These are phyloP conservation scores for Pythium periplocum DNA, from an alignment of 352 stramenopile genomes.

Conservation along the genomic window DNA sequence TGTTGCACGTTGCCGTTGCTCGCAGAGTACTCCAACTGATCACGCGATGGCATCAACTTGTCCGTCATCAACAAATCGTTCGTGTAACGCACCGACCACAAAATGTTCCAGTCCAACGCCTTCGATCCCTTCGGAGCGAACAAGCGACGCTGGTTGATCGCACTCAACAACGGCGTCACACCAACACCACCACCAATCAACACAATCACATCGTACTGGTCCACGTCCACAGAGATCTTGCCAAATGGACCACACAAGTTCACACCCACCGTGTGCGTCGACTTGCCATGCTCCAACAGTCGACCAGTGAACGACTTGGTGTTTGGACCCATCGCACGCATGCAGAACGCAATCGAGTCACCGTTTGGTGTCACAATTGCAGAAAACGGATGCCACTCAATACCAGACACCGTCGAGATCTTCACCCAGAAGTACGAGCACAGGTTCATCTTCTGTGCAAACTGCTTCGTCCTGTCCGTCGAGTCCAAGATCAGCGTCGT, in stretches of 20 bases:
- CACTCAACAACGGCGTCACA: constrained; percentile 71
- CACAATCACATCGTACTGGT: constrained; percentile 61
- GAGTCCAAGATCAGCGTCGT: constrained; percentile 53
- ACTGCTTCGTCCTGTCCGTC: constrained; percentile 48
- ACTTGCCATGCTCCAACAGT: constrained; percentile 37
- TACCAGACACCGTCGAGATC: constrained; percentile 51
- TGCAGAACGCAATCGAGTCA: constrained; percentile 76
- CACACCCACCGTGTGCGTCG: constrained; percentile 35
- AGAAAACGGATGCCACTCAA: constrained; percentile 81
- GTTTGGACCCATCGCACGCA: constrained; percentile 40
- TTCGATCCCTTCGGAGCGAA: constrained; percentile 24
- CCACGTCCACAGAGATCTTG: constrained; percentile 52
- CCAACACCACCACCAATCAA: constrained; percentile 67
- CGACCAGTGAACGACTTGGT: constrained; percentile 38
- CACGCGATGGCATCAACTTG: constrained; percentile 51
- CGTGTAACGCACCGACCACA: constrained; percentile 58
- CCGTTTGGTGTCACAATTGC: constrained; percentile 64
- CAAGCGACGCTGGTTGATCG: constrained; percentile 57
- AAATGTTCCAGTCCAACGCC: constrained; percentile 38
- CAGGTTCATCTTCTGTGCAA: constrained; percentile 48
- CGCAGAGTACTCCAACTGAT: constrained; percentile 22
- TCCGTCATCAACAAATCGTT: constrained; percentile 73
- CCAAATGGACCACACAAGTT: constrained; percentile 69
- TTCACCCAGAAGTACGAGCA: constrained; percentile 79
- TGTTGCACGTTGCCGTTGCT: constrained; percentile 19